A percentile compares a stretch with the other conserved stretches of the same genome.
These are phyloP conservation scores for Fusarium tupiense DNA, from an alignment of 2,329 filamentous ascomycete species.

Conservation along the genomic window DNA sequence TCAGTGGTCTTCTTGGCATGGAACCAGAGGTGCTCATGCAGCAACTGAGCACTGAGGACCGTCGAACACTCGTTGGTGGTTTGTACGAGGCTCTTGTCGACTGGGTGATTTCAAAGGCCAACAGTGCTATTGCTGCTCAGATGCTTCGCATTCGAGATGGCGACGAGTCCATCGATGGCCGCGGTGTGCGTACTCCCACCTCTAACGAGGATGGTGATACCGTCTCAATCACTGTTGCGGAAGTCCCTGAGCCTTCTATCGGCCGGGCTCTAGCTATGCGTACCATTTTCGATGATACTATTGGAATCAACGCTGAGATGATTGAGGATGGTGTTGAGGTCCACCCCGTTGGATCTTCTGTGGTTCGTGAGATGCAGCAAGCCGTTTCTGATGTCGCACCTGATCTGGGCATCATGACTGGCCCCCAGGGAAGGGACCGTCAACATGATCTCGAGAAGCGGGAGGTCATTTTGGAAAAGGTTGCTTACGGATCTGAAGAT, in stretches of 20 bases:
- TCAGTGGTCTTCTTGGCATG: constrained; percentile 83
- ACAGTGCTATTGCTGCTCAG: constrained; percentile 82
- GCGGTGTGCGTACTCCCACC: constrained; percentile 69
- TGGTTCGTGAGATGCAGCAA: constrained; percentile 86
- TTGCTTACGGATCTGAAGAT: constrained; percentile 81
- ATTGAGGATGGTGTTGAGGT: constrained; percentile 92
- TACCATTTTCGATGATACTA: constrained; percentile 90
- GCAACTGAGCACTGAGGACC: constrained; percentile 85
- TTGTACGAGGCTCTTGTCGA: constrained; percentile 95
- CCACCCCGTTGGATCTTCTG: constrained; percentile 76
- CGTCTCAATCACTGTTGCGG: constrained; percentile 87
- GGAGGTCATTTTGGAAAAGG: constrained; percentile 85
- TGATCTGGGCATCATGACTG: constrained; percentile 79
- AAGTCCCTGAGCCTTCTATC: constrained; percentile 81
- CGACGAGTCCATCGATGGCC: constrained; percentile 74
- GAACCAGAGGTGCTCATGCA: constrained; percentile 83
- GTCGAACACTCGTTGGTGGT: constrained; percentile 82
- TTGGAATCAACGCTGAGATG: constrained; percentile 97
- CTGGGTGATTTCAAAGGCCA: constrained; percentile 91
- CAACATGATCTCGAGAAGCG: constrained; percentile 84
- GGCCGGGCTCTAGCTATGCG: constrained; percentile 91
- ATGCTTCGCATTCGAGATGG: constrained; percentile 73
- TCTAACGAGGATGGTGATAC: constrained; percentile 82
- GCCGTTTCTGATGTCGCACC: constrained; percentile 80
- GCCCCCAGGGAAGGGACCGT: constrained; percentile 73